phyloP scores from a whole-genome alignment of 2,329 filamentous ascomycete genomes.

The Botrytis aclada region DNA sequence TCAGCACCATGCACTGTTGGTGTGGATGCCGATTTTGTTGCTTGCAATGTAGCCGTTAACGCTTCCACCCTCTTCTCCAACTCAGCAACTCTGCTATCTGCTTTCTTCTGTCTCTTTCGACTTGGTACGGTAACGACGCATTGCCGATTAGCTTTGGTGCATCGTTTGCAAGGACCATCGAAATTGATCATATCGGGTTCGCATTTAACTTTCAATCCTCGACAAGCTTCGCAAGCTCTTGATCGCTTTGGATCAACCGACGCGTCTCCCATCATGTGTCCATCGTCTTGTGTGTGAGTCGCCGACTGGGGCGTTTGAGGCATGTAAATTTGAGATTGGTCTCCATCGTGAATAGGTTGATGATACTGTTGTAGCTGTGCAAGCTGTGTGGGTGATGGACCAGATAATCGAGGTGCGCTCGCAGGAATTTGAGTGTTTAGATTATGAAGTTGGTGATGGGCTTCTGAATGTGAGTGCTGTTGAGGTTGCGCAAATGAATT shows the following conservation, averaged over 20 bases:
- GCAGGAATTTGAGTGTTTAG: slow-evolving; percentile 14
- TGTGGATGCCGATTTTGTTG: slow-evolving; percentile 29
- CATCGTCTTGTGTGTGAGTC: slow-evolving; percentile 25
- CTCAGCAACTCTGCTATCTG: slow-evolving; percentile 45
- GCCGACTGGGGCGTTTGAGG: slow-evolving; percentile 33
- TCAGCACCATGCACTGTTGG: slow-evolving; percentile 17
- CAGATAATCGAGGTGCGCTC: slow-evolving; percentile 15
- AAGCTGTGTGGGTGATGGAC: slow-evolving; percentile 14
- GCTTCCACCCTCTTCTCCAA: slow-evolving; percentile 45
- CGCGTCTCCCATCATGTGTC: slow-evolving; percentile 25
- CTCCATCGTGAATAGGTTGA: slow-evolving; percentile 19
- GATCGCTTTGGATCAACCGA: slow-evolving; percentile 37
- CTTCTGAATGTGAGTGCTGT: slow-evolving; percentile 14
- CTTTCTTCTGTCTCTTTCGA: slow-evolving; percentile 45
- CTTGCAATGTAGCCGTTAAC: slow-evolving; percentile 41
- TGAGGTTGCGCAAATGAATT: slow-evolving; percentile 17
- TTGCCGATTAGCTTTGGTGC: slow-evolving; percentile 40
- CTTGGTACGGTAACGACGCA: slow-evolving; percentile 43
- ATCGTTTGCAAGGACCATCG: slow-evolving; percentile 41
- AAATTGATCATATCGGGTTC: slow-evolving; percentile 39
- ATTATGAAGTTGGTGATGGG: slow-evolving; percentile 9
- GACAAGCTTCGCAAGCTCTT: slow-evolving; percentile 44
- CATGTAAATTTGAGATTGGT: slow-evolving; percentile 22
- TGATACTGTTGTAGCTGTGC: slow-evolving; percentile 20
- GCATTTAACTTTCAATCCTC: slow-evolving; percentile 44